phyloP scores from a whole-genome alignment of 805 yeast species.

The Yarrowia sp. region DNA sequence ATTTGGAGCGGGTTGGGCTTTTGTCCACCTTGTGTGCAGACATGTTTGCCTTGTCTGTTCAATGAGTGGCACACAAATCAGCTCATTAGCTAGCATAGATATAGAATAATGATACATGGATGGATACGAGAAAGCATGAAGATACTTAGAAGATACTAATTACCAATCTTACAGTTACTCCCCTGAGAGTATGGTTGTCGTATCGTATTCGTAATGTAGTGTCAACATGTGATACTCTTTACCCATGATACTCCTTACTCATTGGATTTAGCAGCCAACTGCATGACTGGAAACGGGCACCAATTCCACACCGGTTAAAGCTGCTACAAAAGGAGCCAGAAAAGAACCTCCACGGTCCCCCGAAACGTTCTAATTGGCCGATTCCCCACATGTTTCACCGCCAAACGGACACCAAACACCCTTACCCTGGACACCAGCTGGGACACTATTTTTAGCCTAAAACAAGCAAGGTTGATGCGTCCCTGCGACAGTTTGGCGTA shows the following conservation, averaged over 20 bases:
- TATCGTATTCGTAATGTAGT: too few relatives aligned
- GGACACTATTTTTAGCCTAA: neutral
- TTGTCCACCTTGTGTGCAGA: constrained; percentile 3
- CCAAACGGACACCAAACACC: too few relatives aligned
- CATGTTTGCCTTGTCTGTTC: constrained; percentile 7
- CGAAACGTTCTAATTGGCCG: neutral
- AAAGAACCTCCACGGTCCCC: neutral
- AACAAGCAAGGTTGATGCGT: neutral
- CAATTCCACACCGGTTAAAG: too few relatives aligned
- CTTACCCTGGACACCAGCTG: too few relatives aligned
- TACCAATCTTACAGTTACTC: too few relatives aligned
- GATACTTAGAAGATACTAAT: too few relatives aligned
- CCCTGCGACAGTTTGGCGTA: neutral
- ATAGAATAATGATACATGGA: neutral
- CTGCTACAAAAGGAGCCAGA: too few relatives aligned
- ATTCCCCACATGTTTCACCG: neutral
- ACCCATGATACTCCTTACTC: too few relatives aligned
- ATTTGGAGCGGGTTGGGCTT: neutral
- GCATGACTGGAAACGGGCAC: too few relatives aligned
- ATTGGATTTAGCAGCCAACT: too few relatives aligned
- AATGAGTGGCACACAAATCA: neutral
- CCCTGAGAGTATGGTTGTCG: too few relatives aligned
- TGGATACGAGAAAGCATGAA: neutral
- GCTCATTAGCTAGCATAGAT: constrained; percentile 2
- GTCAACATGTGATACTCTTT: too few relatives aligned